These are phyloP conservation scores for carrot (Daucus carota) DNA, from an alignment of 129 eudicot species.

Conservation along the genomic window DNA sequence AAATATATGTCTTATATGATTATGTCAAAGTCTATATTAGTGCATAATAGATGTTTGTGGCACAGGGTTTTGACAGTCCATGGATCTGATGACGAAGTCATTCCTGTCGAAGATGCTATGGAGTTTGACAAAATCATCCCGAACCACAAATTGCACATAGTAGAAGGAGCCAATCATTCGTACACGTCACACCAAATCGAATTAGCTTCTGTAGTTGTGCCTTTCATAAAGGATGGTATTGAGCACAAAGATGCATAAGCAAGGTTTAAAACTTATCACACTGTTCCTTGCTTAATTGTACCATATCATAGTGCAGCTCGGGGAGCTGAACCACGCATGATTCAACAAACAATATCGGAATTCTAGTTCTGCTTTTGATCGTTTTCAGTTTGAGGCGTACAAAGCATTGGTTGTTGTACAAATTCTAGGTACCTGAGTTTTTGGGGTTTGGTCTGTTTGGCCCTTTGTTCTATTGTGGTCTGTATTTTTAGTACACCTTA, in stretches of 20 bases:
- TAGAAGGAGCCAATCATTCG: slow-evolving; percentile 57
- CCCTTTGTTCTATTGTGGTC: background rate
- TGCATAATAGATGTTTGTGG: background rate
- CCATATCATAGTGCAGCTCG: background rate
- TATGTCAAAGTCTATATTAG: background rate
- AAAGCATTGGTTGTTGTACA: background rate
- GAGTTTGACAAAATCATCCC: slow-evolving; percentile 65
- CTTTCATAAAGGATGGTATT: slow-evolving; percentile 44
- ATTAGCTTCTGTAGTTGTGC: slow-evolving; percentile 36
- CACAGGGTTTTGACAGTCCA: slow-evolving; percentile 71
- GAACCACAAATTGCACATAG: slow-evolving; percentile 54
- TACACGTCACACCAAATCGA: slow-evolving; percentile 44
- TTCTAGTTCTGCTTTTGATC: background rate
- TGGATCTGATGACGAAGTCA: slow-evolving; percentile 62
- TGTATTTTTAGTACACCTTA: background rate
- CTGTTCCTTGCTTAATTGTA: background rate
- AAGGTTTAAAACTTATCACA: too few relatives aligned
- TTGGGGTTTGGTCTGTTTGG: background rate
- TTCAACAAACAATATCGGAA: background rate
- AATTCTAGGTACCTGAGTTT: background rate
- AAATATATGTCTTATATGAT: background rate
- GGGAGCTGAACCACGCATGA: background rate
- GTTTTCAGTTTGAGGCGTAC: background rate
- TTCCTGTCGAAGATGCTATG: slow-evolving; percentile 56
- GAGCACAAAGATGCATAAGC: slow-evolving; percentile 12